A percentile compares a stretch with the other conserved stretches of the same genome.
These are phyloP conservation scores for Mycena polygramma DNA, from an alignment of 768 basidiomycete genomes.

Conservation along the genomic window DNA sequence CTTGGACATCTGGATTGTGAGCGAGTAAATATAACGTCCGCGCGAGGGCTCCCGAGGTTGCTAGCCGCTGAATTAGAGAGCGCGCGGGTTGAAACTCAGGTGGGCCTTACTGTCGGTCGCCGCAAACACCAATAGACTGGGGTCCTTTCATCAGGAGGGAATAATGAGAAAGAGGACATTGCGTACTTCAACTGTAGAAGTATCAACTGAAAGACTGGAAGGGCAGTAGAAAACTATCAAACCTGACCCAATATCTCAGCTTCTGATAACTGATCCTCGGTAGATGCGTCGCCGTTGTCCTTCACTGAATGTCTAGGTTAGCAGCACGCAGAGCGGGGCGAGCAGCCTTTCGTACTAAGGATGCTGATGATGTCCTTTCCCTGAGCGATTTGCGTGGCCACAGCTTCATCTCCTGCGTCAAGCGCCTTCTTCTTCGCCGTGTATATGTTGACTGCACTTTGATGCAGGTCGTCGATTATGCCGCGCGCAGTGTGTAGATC, in stretches of 20 bases:
- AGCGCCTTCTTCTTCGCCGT: constrained; percentile 51
- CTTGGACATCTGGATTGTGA: constrained; percentile 47
- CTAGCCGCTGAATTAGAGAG: background rate
- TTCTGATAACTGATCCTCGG: constrained; percentile 46
- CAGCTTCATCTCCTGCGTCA: constrained; percentile 43
- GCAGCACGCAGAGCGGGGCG: too few species aligned
- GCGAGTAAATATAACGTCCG: constrained; percentile 47
- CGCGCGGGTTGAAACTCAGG: background rate
- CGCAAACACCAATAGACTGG: constrained; percentile 49
- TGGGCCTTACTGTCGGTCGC: constrained; percentile 46
- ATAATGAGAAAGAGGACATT: background rate
- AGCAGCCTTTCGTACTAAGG: constrained; percentile 37
- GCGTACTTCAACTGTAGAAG: constrained; percentile 37
- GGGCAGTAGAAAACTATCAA: constrained; percentile 7
- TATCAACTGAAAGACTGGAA: background rate
- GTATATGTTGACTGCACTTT: constrained; percentile 48
- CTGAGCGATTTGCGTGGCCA: constrained; percentile 46
- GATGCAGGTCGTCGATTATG: constrained; percentile 51
- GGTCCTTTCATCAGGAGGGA: background rate
- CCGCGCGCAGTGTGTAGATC: constrained; percentile 44
- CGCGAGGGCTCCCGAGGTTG: constrained; percentile 48
- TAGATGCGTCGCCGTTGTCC: constrained; percentile 46
- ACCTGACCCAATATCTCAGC: constrained; percentile 49
- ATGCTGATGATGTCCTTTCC: constrained; percentile 50
- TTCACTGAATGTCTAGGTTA: constrained; percentile 41